Percentiles rank a stretch among this genome's conserved stretches.
These are phyloP conservation scores for Limtongozyma cylindracea DNA, from an alignment of 805 yeast genomes.

Conservation along the genomic window DNA sequence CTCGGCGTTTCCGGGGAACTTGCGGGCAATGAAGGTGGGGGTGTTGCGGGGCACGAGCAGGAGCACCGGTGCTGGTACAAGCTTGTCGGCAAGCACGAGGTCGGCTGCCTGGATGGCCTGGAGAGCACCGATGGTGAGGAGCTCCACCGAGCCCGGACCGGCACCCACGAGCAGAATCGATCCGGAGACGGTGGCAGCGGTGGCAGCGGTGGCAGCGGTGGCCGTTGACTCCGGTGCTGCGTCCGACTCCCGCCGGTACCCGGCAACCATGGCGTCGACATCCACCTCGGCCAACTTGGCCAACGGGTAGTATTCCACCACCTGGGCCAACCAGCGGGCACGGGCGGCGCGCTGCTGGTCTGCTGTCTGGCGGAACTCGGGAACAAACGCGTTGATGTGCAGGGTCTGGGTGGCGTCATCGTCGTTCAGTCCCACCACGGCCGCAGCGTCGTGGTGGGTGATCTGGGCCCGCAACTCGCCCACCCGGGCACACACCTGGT, in stretches of 20 bases:
- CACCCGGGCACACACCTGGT: constrained; percentile 37
- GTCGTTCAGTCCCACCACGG: constrained; percentile 25
- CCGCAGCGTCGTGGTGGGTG: constrained; percentile 21
- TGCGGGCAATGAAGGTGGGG: constrained; percentile 64
- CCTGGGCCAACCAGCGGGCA: constrained; percentile 68
- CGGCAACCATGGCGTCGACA: constrained; percentile 25
- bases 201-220: no score
- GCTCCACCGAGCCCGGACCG: constrained; percentile 76
- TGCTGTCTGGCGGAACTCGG: constrained; percentile 28
- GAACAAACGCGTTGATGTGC: constrained; percentile 32
- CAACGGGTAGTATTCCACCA: constrained; percentile 78
- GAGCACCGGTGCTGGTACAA: constrained; percentile 74
- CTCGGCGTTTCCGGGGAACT: constrained; percentile 94
- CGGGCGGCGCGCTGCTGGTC: constrained; percentile 28
- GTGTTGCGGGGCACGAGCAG: constrained; percentile 57
- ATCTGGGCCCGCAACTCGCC: constrained; percentile 38
- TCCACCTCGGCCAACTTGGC: constrained; percentile 31
- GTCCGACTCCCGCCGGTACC: constrained; percentile 6
- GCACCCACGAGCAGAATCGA: constrained; percentile 69
- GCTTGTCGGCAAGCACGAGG: constrained; percentile 65
- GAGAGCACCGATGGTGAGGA: constrained; percentile 68
- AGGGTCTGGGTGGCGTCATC: constrained; percentile 45
- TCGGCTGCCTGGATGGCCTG: constrained; percentile 67
- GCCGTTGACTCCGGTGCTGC: no score
- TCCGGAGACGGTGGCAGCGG: constrained; percentile 11